phyloP scores from a whole-genome alignment of 306 rosid species.

The Betula pendula region DNA sequence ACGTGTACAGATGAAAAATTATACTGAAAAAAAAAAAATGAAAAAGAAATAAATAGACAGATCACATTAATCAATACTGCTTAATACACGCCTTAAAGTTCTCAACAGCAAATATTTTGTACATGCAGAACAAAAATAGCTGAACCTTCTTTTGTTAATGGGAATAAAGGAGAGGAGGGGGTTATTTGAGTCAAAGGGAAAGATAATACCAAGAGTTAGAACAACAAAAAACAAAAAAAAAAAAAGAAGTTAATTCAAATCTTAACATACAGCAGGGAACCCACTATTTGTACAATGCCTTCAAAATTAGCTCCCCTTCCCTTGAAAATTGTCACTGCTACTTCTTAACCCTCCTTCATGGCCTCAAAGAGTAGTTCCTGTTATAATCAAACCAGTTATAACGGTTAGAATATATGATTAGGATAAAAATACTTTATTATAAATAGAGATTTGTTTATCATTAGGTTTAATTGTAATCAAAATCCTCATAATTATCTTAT shows the following conservation, averaged over 20 bases:
- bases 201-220: neutral
- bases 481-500: too few relatives aligned
- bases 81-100: neutral
- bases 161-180: conserved; percentile 11
- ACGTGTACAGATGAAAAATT: too few relatives aligned
- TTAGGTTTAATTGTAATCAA: too few relatives aligned
- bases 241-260: neutral
- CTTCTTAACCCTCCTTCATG: conserved; percentile 3
- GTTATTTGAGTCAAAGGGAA: neutral
- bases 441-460: too few relatives aligned
- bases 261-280: neutral
- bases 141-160: neutral
- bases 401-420: too few relatives aligned
- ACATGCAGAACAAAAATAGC: conserved; percentile 1
- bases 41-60: neutral
- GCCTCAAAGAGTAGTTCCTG: conserved; percentile 10
- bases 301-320: neutral
- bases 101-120: neutral
- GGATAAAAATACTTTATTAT: too few relatives aligned
- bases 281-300: neutral
- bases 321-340: neutral
- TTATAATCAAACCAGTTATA: neutral
- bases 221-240: neutral
- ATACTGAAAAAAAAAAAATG: neutral
- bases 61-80: neutral